A percentile compares a stretch with the other conserved stretches of the same genome.
Conservation (phyloP, 2,329 filamentous ascomycete genomes). For the Alternaria triticimaculans region DNA sequence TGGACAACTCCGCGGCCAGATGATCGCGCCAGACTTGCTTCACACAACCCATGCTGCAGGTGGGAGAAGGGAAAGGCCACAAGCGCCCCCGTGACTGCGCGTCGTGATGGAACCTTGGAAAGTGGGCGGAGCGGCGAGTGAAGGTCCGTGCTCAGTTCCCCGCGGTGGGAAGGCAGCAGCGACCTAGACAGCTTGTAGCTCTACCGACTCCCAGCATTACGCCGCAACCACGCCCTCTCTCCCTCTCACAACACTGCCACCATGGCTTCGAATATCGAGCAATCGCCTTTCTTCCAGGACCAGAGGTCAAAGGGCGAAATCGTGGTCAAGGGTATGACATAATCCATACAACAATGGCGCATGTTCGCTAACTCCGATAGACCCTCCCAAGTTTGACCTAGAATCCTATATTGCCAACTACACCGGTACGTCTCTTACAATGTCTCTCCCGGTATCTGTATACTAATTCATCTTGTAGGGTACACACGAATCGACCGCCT, state of each 20-base stretch:
- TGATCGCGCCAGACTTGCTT: background rate
- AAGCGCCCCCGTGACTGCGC: background rate
- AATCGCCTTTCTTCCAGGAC: slow-evolving; percentile 46
- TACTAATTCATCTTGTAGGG: slow-evolving; percentile 58
- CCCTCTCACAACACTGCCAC: slow-evolving; percentile 6
- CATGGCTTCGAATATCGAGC: slow-evolving; percentile 45
- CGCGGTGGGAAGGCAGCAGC: slow-evolving; percentile 28
- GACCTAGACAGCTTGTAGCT: slow-evolving; percentile 19
- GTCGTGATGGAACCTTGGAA: background rate
- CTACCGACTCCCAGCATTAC: slow-evolving; percentile 13
- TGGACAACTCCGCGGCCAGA: background rate
- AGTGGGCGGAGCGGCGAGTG: background rate
- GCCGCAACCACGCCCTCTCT: slow-evolving; percentile 12
- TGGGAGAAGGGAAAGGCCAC: background rate
- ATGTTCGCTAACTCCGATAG: slow-evolving; percentile 54
- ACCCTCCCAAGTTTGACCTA: slow-evolving; percentile 85
- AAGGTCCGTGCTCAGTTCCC: slow-evolving; percentile 12
- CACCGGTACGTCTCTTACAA: slow-evolving; percentile 62
- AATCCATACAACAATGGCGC: background rate
- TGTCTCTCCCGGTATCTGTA: background rate
- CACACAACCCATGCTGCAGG: background rate
- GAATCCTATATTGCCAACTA: slow-evolving; percentile 93
- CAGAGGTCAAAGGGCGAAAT: slow-evolving; percentile 32
- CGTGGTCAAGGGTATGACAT: slow-evolving; percentile 42
- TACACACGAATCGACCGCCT: slow-evolving; percentile 82